Percentiles rank a stretch among this genome's conserved stretches.
Conservation (phyloP, 352 stramenopile genomes). For the Phytophthora idaei region DNA sequence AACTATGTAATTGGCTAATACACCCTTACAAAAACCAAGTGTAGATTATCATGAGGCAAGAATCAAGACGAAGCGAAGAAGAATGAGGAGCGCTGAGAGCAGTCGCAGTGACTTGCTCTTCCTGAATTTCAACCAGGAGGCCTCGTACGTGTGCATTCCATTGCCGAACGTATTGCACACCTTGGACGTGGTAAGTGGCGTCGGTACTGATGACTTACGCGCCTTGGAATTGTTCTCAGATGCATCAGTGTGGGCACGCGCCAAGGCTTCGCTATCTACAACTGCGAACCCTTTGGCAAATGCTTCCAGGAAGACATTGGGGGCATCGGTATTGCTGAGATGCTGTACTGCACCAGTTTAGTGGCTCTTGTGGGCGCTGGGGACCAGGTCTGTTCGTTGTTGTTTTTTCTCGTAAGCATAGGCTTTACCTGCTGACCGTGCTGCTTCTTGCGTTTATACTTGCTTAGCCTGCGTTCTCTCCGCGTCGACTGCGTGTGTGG, state of each 20-base stretch:
- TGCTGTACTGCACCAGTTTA: constrained; percentile 94
- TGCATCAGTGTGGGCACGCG: constrained; percentile 91
- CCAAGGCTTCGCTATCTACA: constrained; percentile 91
- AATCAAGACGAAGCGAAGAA: constrained; percentile 8
- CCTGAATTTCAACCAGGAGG: constrained; percentile 93
- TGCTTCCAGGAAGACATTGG: constrained; percentile 89
- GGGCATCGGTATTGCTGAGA: constrained; percentile 91
- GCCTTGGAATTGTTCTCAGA: constrained; percentile 38
- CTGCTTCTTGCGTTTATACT: neutral
- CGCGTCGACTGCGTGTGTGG: constrained; percentile 89
- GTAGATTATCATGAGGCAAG: constrained; percentile 1
- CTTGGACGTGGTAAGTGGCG: neutral
- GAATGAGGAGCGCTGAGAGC: constrained; percentile 53
- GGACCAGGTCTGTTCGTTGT: constrained; percentile 65
- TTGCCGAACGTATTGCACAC: neutral
- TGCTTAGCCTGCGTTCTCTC: constrained; percentile 88
- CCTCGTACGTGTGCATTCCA: constrained; percentile 57
- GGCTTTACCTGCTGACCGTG: neutral
- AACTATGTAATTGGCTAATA: constrained; percentile 16
- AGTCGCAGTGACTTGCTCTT: constrained; percentile 79
- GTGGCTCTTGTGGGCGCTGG: constrained; percentile 91
- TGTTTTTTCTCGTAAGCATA: neutral
- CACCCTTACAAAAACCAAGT: constrained; percentile 1
- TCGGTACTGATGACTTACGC: neutral
- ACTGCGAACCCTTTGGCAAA: constrained; percentile 91